phyloP scores from a whole-genome alignment of 2,329 filamentous ascomycete genomes.

The Clarireedia hainanense region DNA sequence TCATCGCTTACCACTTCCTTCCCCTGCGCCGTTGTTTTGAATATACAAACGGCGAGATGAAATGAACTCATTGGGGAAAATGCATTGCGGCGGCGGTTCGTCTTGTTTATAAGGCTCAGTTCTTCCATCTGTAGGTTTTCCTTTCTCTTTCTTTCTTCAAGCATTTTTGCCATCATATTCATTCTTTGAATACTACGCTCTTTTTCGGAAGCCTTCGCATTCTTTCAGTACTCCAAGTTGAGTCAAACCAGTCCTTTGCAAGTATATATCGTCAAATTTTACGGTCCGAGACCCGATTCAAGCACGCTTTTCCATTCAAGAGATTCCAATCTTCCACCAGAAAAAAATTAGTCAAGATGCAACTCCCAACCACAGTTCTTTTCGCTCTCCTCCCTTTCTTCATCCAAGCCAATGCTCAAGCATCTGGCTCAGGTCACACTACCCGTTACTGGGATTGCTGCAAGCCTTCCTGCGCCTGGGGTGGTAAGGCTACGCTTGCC shows the following conservation, averaged over 20 bases:
- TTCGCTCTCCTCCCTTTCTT: slow-evolving; percentile 25
- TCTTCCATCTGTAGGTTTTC: background rate
- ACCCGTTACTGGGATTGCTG: slow-evolving; percentile 59
- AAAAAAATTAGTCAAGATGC: slow-evolving; percentile 8
- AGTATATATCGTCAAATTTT: background rate
- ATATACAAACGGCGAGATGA: slow-evolving; percentile 1
- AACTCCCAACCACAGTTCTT: slow-evolving; percentile 13
- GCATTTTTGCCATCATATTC: slow-evolving; percentile 7
- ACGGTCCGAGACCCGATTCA: slow-evolving; percentile 1
- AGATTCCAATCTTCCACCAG: background rate
- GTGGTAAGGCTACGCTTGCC: slow-evolving; percentile 45
- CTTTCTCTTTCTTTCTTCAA: background rate
- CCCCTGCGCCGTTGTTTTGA: slow-evolving; percentile 5
- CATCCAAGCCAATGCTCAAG: slow-evolving; percentile 16
- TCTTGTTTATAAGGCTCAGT: slow-evolving; percentile 1
- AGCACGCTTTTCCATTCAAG: background rate
- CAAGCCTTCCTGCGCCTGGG: slow-evolving; percentile 60
- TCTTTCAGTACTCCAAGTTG: slow-evolving; percentile 1
- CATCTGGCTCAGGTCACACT: slow-evolving; percentile 23
- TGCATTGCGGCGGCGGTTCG: background rate
- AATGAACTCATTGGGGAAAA: background rate
- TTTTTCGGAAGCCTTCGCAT: slow-evolving; percentile 1
- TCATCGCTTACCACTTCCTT: background rate
- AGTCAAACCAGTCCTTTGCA: slow-evolving; percentile 1
- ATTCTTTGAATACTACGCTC: background rate